phyloP scores from a whole-genome alignment of 2,329 filamentous ascomycete genomes.

The Coleophoma eucalyptorum region DNA sequence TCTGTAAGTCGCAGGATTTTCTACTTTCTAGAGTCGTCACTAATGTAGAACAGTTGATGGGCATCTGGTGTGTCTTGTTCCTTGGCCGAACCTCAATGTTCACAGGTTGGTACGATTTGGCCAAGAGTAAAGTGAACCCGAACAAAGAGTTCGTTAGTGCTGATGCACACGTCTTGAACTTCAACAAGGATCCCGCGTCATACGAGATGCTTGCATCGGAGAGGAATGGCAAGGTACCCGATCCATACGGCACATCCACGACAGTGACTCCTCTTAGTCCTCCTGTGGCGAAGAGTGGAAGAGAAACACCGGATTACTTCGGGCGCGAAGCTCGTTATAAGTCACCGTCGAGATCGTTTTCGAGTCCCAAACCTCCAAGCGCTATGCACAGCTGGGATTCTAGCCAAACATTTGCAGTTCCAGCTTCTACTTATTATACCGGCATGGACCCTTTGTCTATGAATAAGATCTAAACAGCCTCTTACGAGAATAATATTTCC shows the following conservation, averaged over 20 bases:
- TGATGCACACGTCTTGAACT: slow-evolving; percentile 56
- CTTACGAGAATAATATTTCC: slow-evolving; percentile 2
- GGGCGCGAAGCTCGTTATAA: slow-evolving; percentile 40
- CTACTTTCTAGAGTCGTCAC: slow-evolving; percentile 2
- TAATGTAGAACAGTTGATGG: slow-evolving; percentile 59
- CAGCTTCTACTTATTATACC: slow-evolving; percentile 7
- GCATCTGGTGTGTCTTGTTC: slow-evolving; percentile 79
- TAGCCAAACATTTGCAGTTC: slow-evolving; percentile 15
- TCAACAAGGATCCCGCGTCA: slow-evolving; percentile 54
- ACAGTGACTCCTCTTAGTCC: slow-evolving; percentile 20
- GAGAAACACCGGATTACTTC: slow-evolving; percentile 32
- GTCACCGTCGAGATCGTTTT: slow-evolving; percentile 43
- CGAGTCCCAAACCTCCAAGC: slow-evolving; percentile 36
- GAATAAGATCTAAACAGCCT: slow-evolving; percentile 23
- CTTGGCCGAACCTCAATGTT: slow-evolving; percentile 84
- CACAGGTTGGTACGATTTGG: slow-evolving; percentile 72
- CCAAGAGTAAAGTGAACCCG: slow-evolving; percentile 41
- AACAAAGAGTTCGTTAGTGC: slow-evolving; percentile 85
- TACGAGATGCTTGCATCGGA: slow-evolving; percentile 72
- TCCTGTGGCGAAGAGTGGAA: slow-evolving; percentile 18
- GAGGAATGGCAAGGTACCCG: slow-evolving; percentile 28
- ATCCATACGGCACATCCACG: slow-evolving; percentile 14
- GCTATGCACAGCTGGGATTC: slow-evolving; percentile 17
- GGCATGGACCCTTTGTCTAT: slow-evolving; percentile 23
- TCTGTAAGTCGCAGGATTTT: slow-evolving; percentile 51